Evolutionary conservation across 116 monocot genomes (phyloP).

Genomic region (Papilionanthe hybrid): DNA sequence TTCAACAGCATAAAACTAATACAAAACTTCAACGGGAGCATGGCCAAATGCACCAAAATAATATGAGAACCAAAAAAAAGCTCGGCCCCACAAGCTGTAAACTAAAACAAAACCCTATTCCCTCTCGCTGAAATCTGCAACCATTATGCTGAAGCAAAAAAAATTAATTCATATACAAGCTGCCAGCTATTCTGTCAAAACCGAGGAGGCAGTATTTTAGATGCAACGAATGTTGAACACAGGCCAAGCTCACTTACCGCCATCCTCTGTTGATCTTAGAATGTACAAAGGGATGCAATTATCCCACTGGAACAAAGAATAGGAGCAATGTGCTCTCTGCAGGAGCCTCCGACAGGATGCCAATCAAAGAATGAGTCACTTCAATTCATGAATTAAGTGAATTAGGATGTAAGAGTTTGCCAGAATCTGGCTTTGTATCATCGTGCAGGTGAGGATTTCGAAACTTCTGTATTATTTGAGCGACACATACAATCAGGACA

Average conservation of each 20-base stretch:
- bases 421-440: conserved; percentile 14
- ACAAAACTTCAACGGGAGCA: no score
- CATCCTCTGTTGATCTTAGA: not conserved
- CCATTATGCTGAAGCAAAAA: not conserved
- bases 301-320: conserved; percentile 6
- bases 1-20: no score
- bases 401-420: not conserved
- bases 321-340: conserved; percentile 8
- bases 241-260: not conserved
- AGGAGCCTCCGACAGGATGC: conserved; percentile 9
- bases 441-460: conserved; percentile 20
- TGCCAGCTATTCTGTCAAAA: not conserved
- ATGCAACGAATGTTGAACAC: no score
- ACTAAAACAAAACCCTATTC: not conserved
- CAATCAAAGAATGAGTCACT: conserved; percentile 12
- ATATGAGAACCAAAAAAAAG: not conserved
- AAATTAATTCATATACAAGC: not conserved
- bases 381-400: not conserved
- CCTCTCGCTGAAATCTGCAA: not conserved
- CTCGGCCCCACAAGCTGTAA: not conserved
- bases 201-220: not conserved
- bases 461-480: conserved; percentile 41
- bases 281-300: conserved; percentile 3
- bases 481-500: conserved; percentile 92
- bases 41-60: not conserved